Evolutionary conservation across 2,329 filamentous ascomycete species (phyloP), one percentile per base, ranked within the genome.

Genomic region (Basipetospora chlamydospora): DNA sequence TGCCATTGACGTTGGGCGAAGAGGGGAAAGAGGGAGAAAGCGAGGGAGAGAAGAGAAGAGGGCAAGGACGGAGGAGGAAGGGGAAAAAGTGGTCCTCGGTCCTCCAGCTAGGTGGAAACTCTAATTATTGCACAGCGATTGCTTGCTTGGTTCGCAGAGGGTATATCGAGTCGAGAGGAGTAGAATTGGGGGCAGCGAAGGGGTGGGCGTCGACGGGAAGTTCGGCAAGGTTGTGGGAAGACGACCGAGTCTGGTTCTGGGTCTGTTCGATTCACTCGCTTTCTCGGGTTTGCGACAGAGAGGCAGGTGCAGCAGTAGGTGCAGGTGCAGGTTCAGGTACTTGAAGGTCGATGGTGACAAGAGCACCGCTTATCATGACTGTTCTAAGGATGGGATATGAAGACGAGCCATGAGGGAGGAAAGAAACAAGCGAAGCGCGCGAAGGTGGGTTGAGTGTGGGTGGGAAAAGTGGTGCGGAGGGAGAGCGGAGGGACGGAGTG

Each of bases 1-100:
- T 66, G 70, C 69, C 70, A 73, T 72, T 65, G 63, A 63, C 56
- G 46, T 37, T 39, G 26, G 30, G 18, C 31, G 31, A 23, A n/a
- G 21, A n/a, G 3, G 2, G 12, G 31, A 20, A 23, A n/a, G 28
- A 26, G 35, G 28, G 22, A 26, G 17, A 20, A 28, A 38, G 15
- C n/a, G 11, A 21, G 36, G 17, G 32, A 26, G 32, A 34, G n/a
- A 13, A 12, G 22, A 23, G 22, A 34, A 26, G 20, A 11, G 11
- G 22, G 22, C 6, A 6, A 16, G 22, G 32, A 34, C 20, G 22
- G 32, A 17, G 20, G 22, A 10, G 20, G 17, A 34, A 8, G 18
- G 11, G 18, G 20, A 13, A 22, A 10, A 23, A 23, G 11, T 11
- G 6, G 22, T 6, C 22, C 6, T 11, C 11, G 22, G 32, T 26